Base-by-base conservation (phyloP, 306 rosid species). In the Lathyrus oleraceus region DNA sequence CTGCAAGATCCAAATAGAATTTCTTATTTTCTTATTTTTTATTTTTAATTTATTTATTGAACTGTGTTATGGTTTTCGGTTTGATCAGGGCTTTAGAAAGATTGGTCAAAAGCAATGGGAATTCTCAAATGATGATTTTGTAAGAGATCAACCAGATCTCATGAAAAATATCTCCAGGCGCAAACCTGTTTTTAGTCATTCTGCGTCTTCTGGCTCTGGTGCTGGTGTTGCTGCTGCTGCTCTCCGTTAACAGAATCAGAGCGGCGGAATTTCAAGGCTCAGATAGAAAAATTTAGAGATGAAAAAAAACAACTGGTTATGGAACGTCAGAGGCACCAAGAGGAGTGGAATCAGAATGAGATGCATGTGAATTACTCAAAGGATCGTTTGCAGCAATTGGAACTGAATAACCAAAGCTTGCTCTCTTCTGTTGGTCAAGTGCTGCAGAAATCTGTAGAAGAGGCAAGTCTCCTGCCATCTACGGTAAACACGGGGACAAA, bases 161-260 rank as follows among this genome's bases (percentile, higher is more conserved):
- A 15, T 94, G 79, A 94, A 85, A 84, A 94, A 85, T 38, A 94
- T 94, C 58, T 87, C 80, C 59, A 87, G 97, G 76, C 79, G 95
- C 63, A 88, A 85, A 83, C 88, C 95, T 1, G 89, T 94, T n/a
- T 95, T 88, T 75, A 90, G 98, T 66, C 98, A 88, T 86, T 90
- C 96, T n/a, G n/a, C n/a, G n/a, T n/a, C n/a, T n/a, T n/a, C 2
- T 23, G 25, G 25, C 2, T 2, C 25, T 23, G 25, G 2, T 23
- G 25, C 25, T 23, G 28, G 28, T 25, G 28, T 25, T 49, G 21
- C 84, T 71, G 59, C 77, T 0, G n/a, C 85, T n/a, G n/a, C n/a
- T n/a, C n/a, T 72, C 65, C 76, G 1, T 49, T 87, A 25, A 70
- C 85, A 0, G 90, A 88, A 79, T 61, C 84, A 0, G 97, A 94